These are phyloP conservation scores for Kwoniella pini DNA, from an alignment of 768 basidiomycete genomes.

Conservation along the genomic window DNA sequence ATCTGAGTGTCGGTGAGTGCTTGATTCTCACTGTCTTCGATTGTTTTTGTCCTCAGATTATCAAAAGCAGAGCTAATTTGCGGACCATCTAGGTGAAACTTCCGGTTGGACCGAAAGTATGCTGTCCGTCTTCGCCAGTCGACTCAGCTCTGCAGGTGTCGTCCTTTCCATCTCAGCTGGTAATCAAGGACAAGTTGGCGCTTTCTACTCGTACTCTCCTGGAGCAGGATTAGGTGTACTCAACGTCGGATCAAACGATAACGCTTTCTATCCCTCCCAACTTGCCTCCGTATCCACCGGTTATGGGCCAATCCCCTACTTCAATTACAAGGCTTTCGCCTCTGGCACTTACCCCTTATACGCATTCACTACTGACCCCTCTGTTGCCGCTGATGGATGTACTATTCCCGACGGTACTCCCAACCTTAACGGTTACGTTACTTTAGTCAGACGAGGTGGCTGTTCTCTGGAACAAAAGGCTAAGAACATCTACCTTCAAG, in stretches of 20 bases:
- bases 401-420: constrained; percentile 62
- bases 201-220: constrained; percentile 65
- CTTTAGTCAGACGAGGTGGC: constrained; percentile 64
- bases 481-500: constrained; percentile 21
- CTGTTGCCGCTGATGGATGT: constrained; percentile 65
- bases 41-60: background rate
- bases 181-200: constrained; percentile 62
- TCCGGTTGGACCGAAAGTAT: constrained; percentile 68
- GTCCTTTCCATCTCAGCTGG: constrained; percentile 69
- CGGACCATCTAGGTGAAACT: constrained; percentile 45
- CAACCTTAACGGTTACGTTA: constrained; percentile 62
- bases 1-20: constrained; percentile 64
- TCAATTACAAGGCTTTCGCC: constrained; percentile 59
- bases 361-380: constrained; percentile 65
- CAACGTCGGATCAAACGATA: constrained; percentile 54
- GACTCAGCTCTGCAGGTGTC: constrained; percentile 63
- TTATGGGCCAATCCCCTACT: constrained; percentile 59
- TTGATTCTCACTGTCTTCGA: background rate
- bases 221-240: constrained; percentile 63
- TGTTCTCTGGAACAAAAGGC: constrained; percentile 63
- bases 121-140: constrained; percentile 62
- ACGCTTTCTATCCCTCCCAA: constrained; percentile 63
- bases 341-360: constrained; percentile 60
- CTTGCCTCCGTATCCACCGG: constrained; percentile 61
- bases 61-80: too few species aligned